Evolutionary conservation across 768 basidiomycete species (phyloP).

Genomic region (Serpula lacrymans): DNA sequence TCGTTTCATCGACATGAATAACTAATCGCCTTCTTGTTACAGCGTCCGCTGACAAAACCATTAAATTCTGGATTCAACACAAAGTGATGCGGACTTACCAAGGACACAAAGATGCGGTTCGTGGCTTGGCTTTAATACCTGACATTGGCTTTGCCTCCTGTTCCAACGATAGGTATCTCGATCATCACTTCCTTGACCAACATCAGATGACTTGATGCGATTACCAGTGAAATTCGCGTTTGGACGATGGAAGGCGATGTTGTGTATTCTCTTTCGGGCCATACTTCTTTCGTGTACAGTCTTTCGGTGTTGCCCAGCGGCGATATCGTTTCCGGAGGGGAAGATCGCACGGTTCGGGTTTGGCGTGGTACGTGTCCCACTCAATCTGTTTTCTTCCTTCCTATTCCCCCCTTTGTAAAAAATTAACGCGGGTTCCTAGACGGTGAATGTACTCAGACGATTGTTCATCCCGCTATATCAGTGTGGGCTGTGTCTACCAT

Average conservation of each 20-base stretch:
- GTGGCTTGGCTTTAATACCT: conserved; percentile 74
- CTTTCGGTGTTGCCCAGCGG: conserved; percentile 79
- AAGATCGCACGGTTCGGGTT: conserved; percentile 88
- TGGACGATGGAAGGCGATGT: conserved; percentile 85
- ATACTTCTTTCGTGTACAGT: conserved; percentile 96
- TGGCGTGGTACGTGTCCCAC: conserved; percentile 88
- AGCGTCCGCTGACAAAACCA: conserved; percentile 95
- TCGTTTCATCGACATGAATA: neutral
- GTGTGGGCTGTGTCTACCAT: conserved; percentile 91
- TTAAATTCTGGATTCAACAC: conserved; percentile 82
- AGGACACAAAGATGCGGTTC: conserved; percentile 91
- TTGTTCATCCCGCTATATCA: conserved; percentile 94
- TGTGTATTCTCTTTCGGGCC: conserved; percentile 80
- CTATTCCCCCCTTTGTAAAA: conserved; percentile 5
- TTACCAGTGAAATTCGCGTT: conserved; percentile 78
- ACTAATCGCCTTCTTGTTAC: conserved; percentile 10
- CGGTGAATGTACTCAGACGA: conserved; percentile 83
- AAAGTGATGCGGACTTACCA: conserved; percentile 71
- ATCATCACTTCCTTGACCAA: neutral
- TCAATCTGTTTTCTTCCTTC: too few species aligned
- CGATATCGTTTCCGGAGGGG: conserved; percentile 85
- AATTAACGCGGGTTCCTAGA: conserved; percentile 39
- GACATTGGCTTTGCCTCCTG: conserved; percentile 94
- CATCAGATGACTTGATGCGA: conserved; percentile 3
- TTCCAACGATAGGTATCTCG: conserved; percentile 80